Conservation (phyloP, 1,284 basidiomycete species). For the Microbotryum scabiosae region DNA sequence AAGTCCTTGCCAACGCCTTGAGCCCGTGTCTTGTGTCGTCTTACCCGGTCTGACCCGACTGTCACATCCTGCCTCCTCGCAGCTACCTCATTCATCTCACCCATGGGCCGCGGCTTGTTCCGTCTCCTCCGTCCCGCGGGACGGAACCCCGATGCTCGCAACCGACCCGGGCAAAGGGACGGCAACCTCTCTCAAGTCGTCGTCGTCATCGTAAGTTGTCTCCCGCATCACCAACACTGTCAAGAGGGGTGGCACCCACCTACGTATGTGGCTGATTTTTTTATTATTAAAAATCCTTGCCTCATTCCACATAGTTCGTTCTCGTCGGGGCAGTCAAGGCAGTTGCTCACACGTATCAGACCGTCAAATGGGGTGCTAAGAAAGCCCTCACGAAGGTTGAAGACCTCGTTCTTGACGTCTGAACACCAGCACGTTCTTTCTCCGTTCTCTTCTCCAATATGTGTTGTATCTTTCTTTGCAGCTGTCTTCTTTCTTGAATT, state of each 20-base stretch:
- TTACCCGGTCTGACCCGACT: too few species aligned
- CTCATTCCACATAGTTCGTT: slow-evolving; percentile 9
- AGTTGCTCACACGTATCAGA: slow-evolving; percentile 11
- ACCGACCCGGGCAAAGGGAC: slow-evolving; percentile 1
- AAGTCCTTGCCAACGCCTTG: neutral
- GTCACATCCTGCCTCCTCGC: neutral
- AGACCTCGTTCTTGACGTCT: slow-evolving; percentile 22
- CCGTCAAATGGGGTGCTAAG: slow-evolving; percentile 14
- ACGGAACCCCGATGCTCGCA: neutral
- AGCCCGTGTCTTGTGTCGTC: neutral
- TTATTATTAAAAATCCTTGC: neutral
- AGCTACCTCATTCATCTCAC: slow-evolving; percentile 18
- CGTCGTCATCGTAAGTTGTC: slow-evolving; percentile 11
- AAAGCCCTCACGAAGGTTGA: slow-evolving; percentile 10
- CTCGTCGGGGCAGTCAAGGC: slow-evolving; percentile 13
- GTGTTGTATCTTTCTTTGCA: neutral
- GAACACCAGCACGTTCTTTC: neutral
- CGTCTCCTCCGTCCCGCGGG: slow-evolving; percentile 11
- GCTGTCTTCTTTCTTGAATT: too few species aligned
- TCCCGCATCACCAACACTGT: neutral
- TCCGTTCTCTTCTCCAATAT: neutral
- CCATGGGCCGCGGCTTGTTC: slow-evolving; percentile 16
- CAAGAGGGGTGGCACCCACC: neutral
- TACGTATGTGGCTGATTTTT: neutral
- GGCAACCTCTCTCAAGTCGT: slow-evolving; percentile 9